Conservation (phyloP, 2,329 filamentous ascomycete genomes). For the Eurotiales sp. region DNA sequence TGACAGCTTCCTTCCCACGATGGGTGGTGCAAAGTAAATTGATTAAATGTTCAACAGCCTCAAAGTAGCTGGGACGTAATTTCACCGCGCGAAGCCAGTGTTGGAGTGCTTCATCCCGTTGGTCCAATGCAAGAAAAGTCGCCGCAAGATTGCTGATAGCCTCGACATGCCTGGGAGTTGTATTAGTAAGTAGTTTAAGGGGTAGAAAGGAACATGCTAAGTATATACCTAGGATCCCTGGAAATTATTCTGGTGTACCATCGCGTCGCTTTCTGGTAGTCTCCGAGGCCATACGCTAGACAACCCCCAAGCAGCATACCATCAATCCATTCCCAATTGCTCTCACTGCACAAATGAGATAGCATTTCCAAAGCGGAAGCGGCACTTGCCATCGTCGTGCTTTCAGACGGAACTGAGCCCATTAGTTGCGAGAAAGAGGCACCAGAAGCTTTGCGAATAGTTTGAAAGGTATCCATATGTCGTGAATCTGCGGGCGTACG, state of each 20-base stretch:
- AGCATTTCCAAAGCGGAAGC: slow-evolving; percentile 67
- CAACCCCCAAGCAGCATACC: slow-evolving; percentile 90
- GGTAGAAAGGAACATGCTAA: slow-evolving; percentile 19
- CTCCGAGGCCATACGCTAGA: slow-evolving; percentile 81
- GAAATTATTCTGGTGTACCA: slow-evolving; percentile 56
- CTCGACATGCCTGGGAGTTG: slow-evolving; percentile 70
- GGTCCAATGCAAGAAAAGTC: slow-evolving; percentile 77
- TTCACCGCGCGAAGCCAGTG: slow-evolving; percentile 84
- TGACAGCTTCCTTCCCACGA: slow-evolving; percentile 76
- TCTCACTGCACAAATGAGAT: slow-evolving; percentile 71
- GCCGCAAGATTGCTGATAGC: slow-evolving; percentile 91
- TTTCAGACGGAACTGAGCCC: slow-evolving; percentile 29
- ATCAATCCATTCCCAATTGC: slow-evolving; percentile 83
- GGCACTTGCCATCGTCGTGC: slow-evolving; percentile 54
- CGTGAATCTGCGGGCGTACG: neutral
- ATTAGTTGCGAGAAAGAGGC: slow-evolving; percentile 33
- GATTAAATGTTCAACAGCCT: slow-evolving; percentile 91
- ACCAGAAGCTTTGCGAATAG: slow-evolving; percentile 21
- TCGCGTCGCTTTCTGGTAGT: slow-evolving; percentile 65
- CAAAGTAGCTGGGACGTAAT: slow-evolving; percentile 80
- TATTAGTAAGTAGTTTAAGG: neutral
- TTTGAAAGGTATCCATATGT: slow-evolving; percentile 2
- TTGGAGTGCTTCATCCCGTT: slow-evolving; percentile 76
- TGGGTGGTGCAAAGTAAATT: slow-evolving; percentile 79
- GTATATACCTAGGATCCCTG: slow-evolving; percentile 51